Evolutionary conservation across 225 moss, liverwort and hornwort species (phyloP).

Genomic region (Neckera pumila): DNA sequence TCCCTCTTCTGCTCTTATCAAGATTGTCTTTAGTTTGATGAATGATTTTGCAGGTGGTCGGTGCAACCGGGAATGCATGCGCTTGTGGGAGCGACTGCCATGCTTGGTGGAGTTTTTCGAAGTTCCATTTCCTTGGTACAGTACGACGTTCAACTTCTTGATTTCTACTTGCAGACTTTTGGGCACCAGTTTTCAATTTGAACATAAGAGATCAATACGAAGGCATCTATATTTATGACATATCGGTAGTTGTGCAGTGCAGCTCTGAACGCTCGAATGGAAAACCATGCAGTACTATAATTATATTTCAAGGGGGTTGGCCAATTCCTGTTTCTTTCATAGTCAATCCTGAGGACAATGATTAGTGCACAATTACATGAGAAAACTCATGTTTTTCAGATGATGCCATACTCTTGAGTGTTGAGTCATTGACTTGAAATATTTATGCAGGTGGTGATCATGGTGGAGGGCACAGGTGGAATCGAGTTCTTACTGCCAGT

Average conservation of each 20-base stretch:
- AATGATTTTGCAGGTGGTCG: conserved; percentile 30
- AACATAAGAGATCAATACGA: background rate
- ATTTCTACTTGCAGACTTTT: background rate
- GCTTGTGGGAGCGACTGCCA: conserved; percentile 78
- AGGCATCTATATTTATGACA: background rate
- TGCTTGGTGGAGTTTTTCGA: conserved; percentile 82
- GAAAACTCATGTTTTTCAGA: background rate
- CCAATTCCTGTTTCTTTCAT: background rate
- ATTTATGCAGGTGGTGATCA: conserved; percentile 60
- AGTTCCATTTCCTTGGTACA: conserved; percentile 70
- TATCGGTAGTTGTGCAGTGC: background rate
- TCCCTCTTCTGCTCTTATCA: background rate
- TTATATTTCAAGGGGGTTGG: background rate
- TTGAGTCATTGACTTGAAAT: background rate
- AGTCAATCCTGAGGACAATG: background rate
- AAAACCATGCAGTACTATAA: background rate
- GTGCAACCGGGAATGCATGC: conserved; percentile 89
- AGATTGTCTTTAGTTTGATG: background rate
- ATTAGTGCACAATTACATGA: background rate
- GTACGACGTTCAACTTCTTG: background rate
- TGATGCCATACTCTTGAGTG: background rate
- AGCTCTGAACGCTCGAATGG: background rate
- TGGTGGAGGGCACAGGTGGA: conserved; percentile 79
- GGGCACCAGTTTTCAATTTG: background rate
- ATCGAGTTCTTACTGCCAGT: conserved; percentile 75